Base-by-base conservation (phyloP, 495 filamentous ascomycete species). In the Penicillium atrosanguineum region DNA sequence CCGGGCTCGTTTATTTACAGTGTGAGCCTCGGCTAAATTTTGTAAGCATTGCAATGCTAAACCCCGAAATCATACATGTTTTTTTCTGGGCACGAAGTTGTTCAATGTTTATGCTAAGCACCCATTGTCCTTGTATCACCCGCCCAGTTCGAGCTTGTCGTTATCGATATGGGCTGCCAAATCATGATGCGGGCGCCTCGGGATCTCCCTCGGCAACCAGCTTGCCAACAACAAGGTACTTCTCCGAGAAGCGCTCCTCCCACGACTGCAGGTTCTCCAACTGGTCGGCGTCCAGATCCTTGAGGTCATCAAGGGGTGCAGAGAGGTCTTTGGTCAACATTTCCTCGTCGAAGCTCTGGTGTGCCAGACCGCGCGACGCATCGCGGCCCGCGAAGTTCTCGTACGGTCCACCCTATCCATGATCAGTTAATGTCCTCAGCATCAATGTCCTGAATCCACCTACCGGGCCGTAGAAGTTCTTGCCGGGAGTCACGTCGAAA, bases 281-380 rank as follows among this genome's bases (percentile, higher is more conserved):
- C 78, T 97, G 85, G 26, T 95, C 91, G 0, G 64, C 71, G 14
- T 80, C 83, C 44, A 98, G 72, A 44, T 87, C 90, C 48, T 83
- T 77, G 21, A 97, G 78, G 43, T 79, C 85, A 70, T 98, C 95
- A 52, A 98, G 72, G 21, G 92, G 91, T 4, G 83, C 91, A 40
- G 92, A 81, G 47, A 97, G 70, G 68, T 96, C 88, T 75, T 95
- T 87, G 34, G 94, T 97, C 75, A 97, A 73, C 94, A 97, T 96
- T 5, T 91, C 87, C 76, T 91, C 87, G 64, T 97, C 95, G 68
- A 98, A 97, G 73, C 90, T 95, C 57, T 91, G 89, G 71, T 81
- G 88, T 4, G 94, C 95, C 55, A 98, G 73, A 9, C 94, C 94
- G 43, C 94, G 80, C 50, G 83, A 89, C n/a, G 94, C 94, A 62